Evolutionary conservation across 768 basidiomycete genomes (phyloP).

Genomic region (Bullera alba): DNA sequence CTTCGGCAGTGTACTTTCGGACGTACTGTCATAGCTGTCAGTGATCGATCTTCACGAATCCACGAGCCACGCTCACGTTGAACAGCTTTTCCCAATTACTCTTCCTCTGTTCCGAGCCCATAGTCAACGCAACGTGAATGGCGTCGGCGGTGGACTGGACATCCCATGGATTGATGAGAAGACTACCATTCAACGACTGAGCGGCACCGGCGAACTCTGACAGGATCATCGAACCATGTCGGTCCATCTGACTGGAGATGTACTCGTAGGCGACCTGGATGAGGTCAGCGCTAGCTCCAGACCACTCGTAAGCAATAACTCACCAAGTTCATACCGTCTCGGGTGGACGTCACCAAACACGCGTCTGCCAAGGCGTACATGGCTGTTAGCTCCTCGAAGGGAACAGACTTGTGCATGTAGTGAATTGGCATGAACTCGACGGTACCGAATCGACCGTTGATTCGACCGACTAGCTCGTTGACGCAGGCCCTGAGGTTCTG

Average conservation of each 20-base stretch:
- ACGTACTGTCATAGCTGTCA: constrained; percentile 34
- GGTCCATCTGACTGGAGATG: constrained; percentile 84
- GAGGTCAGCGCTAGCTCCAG: not conserved
- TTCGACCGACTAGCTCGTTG: constrained; percentile 95
- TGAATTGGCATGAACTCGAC: constrained; percentile 99
- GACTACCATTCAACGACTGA: constrained; percentile 85
- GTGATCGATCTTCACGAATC: too few relatives aligned
- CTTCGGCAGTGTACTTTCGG: constrained; percentile 44
- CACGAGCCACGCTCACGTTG: constrained; percentile 51
- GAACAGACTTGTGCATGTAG: constrained; percentile 93
- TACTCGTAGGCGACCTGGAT: constrained; percentile 94
- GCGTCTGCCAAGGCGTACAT: constrained; percentile 95
- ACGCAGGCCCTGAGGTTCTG: constrained; percentile 92
- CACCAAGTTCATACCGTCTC: constrained; percentile 98
- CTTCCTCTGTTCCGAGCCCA: constrained; percentile 71
- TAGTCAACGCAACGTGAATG: constrained; percentile 90
- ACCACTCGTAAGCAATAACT: constrained; percentile 46
- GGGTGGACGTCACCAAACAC: constrained; percentile 86
- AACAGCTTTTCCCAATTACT: constrained; percentile 93
- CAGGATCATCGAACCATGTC: constrained; percentile 93
- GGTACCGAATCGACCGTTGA: constrained; percentile 97
- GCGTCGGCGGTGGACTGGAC: constrained; percentile 96
- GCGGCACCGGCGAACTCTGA: constrained; percentile 98
- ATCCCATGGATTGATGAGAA: constrained; percentile 98
- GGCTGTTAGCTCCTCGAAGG: constrained; percentile 94